These are phyloP conservation scores for Cicer yamashitae DNA, from an alignment of 306 rosid genomes.

Conservation along the genomic window DNA sequence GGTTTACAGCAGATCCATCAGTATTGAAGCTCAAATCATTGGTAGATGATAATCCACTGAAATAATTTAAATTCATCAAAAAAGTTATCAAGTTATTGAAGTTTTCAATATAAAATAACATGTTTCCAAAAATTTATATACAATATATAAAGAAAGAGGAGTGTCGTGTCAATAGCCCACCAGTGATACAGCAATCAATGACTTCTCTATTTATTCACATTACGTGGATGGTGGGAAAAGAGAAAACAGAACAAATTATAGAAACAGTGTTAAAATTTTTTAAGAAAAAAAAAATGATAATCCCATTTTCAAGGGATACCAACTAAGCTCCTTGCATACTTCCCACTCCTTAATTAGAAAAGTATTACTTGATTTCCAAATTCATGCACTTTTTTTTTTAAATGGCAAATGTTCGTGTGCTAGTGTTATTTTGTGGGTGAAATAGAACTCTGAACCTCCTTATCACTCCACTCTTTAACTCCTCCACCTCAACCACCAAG, in stretches of 20 bases:
- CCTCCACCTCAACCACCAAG: too few species aligned
- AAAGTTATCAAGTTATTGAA: slow-evolving; percentile 23
- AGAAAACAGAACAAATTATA: slow-evolving; percentile 19
- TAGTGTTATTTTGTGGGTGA: too few species aligned
- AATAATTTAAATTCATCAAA: slow-evolving; percentile 33
- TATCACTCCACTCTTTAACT: too few species aligned
- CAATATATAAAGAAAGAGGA: background rate
- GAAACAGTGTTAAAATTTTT: background rate
- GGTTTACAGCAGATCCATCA: slow-evolving; percentile 93
- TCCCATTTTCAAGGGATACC: slow-evolving; percentile 28
- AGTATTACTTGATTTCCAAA: slow-evolving; percentile 22
- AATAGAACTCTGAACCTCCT: too few species aligned
- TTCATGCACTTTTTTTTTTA: background rate
- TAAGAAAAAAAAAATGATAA: too few species aligned
- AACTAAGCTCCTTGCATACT: slow-evolving; percentile 23
- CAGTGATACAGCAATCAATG: background rate
- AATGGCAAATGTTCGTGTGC: too few species aligned
- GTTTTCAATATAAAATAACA: slow-evolving; percentile 17
- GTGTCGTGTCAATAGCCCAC: slow-evolving; percentile 12
- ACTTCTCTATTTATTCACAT: slow-evolving; percentile 8
- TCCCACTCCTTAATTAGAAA: slow-evolving; percentile 22
- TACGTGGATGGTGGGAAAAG: background rate
- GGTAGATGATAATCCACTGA: slow-evolving; percentile 63
- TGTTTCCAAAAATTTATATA: background rate
- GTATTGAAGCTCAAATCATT: slow-evolving; percentile 70